Conservation (phyloP, 2,329 filamentous ascomycete species). For the Periconia sp. region DNA sequence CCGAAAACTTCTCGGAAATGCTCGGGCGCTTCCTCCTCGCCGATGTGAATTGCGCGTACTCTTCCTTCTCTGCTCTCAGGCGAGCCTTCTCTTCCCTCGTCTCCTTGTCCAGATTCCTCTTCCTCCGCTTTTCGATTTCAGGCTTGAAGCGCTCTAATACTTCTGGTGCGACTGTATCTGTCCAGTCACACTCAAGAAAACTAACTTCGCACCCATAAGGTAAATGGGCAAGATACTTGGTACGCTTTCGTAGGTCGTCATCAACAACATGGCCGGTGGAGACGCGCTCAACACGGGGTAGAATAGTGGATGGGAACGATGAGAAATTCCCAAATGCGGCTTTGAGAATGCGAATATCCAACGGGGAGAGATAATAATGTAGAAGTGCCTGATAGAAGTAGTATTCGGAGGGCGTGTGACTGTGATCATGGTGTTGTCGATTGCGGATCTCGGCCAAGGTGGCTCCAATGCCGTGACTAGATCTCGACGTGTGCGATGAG, state of each 20-base stretch:
- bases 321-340: constrained; percentile 85
- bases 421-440: constrained; percentile 53
- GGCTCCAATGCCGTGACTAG: constrained; percentile 43
- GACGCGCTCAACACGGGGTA: constrained; percentile 87
- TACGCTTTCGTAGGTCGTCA: constrained; percentile 79
- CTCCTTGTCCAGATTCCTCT: constrained; percentile 81
- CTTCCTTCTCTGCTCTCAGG: constrained; percentile 78
- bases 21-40: constrained; percentile 66
- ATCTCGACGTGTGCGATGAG: constrained; percentile 37
- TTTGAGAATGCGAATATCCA: constrained; percentile 92
- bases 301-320: constrained; percentile 80
- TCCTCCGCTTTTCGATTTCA: constrained; percentile 78
- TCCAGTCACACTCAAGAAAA: constrained; percentile 95
- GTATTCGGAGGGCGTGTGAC: constrained; percentile 63
- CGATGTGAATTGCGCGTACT: constrained; percentile 73
- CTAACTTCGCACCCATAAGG: constrained; percentile 90
- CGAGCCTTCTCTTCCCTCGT: constrained; percentile 85
- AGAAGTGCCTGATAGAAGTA: constrained; percentile 88
- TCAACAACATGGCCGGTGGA: constrained; percentile 88
- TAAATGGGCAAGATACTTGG: constrained; percentile 86
- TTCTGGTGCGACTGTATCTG: constrained; percentile 79
- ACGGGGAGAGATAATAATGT: constrained; percentile 86
- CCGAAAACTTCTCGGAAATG: constrained; percentile 59
- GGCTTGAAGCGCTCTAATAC: constrained; percentile 76
- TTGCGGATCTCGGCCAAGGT: constrained; percentile 55